Percentiles rank a stretch among this genome's conserved stretches.
Evolutionary conservation across 148 eudicot species (phyloP).

Genomic region (Suaeda aralocaspica): DNA sequence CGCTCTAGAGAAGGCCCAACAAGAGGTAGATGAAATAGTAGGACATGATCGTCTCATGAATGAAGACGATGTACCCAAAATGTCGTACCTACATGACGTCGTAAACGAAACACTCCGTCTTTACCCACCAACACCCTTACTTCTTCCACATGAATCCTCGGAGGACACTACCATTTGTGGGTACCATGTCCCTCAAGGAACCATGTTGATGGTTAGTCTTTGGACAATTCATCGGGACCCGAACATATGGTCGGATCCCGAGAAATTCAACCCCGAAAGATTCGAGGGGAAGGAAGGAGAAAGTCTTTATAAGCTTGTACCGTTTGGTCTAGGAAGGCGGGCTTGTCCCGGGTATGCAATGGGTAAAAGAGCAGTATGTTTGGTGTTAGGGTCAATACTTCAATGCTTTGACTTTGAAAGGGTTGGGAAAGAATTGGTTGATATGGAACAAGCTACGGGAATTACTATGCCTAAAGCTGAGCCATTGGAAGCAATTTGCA

Average conservation of each 20-base stretch:
- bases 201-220: constrained; percentile 35
- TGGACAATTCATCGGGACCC: constrained; percentile 42
- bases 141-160: constrained; percentile 33
- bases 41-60: constrained; percentile 29
- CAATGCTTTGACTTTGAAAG: constrained; percentile 42
- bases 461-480: constrained; percentile 24
- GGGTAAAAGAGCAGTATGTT: constrained; percentile 24
- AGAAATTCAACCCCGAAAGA: constrained; percentile 33
- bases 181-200: constrained; percentile 32
- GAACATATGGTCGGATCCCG: constrained; percentile 31
- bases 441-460: constrained; percentile 24
- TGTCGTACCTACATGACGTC: constrained; percentile 30
- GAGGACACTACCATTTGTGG: constrained; percentile 32
- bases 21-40: constrained; percentile 30
- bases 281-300: constrained; percentile 30
- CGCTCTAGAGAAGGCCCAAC: constrained; percentile 26
- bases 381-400: constrained; percentile 34
- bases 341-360: constrained; percentile 36
- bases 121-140: constrained; percentile 33
- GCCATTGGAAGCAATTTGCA: constrained; percentile 31
- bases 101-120: constrained; percentile 36
- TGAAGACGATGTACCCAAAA: constrained; percentile 30
- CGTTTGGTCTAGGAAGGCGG: constrained; percentile 40
- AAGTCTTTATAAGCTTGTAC: constrained; percentile 15
- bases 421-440: constrained; percentile 23